These are phyloP conservation scores for Nasturtium officinale DNA, from an alignment of 345 rosid species.

Conservation along the genomic window DNA sequence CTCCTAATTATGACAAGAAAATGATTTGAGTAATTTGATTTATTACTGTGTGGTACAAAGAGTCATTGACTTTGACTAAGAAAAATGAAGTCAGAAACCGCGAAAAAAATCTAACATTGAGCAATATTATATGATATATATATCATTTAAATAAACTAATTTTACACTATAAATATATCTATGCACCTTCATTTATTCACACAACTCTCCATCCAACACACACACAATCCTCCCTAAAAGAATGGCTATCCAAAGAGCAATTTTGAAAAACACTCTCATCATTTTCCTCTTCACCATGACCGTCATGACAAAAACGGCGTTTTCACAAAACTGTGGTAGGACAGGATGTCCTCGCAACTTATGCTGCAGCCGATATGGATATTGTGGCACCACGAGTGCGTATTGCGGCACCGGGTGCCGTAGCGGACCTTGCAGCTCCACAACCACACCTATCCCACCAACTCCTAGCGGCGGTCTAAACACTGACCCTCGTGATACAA, in stretches of 20 bases:
- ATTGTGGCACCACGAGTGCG: constrained; percentile 37
- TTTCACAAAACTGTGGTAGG: constrained; percentile 33
- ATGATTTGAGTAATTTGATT: constrained; percentile 17
- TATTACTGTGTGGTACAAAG: constrained; percentile 19
- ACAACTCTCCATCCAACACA: constrained; percentile 12
- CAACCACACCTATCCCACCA: constrained; percentile 27
- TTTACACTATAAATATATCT: constrained; percentile 36
- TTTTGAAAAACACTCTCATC: constrained; percentile 21
- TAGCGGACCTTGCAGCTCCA: constrained; percentile 36
- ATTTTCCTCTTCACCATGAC: constrained; percentile 35
- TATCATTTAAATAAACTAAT: not conserved
- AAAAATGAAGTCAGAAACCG: constrained; percentile 16
- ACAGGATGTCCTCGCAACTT: constrained; percentile 31
- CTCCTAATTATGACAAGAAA: constrained; percentile 20
- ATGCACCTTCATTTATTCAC: constrained; percentile 25
- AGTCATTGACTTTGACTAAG: constrained; percentile 20
- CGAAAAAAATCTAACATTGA: not conserved
- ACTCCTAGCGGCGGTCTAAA: constrained; percentile 39
- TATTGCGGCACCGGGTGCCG: constrained; percentile 44
- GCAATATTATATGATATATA: not conserved
- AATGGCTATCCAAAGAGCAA: constrained; percentile 31
- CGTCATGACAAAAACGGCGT: constrained; percentile 23
- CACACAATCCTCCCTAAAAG: not conserved
- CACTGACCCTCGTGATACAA: constrained; percentile 35
- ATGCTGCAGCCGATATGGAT: constrained; percentile 45